Evolutionary conservation across 2,329 filamentous ascomycete species (phyloP).

Genomic region (Aspergillus flavus): DNA sequence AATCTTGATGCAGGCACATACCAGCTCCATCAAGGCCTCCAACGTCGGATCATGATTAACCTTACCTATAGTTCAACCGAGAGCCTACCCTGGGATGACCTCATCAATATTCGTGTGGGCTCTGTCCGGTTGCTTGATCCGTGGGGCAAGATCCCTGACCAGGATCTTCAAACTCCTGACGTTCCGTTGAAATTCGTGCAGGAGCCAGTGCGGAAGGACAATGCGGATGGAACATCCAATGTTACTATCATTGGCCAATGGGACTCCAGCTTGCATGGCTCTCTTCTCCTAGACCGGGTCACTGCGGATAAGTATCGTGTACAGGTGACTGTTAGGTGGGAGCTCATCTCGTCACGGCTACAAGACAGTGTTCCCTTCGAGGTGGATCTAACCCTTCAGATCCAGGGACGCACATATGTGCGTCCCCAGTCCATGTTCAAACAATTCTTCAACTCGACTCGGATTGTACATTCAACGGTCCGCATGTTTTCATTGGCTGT

Average conservation of each 20-base stretch:
- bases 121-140: slow-evolving; percentile 82
- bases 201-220: slow-evolving; percentile 77
- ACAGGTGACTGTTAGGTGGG: slow-evolving; percentile 84
- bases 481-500: slow-evolving; percentile 85
- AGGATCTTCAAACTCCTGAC: slow-evolving; percentile 71
- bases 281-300: slow-evolving; percentile 87
- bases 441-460: slow-evolving; percentile 79
- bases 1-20: slow-evolving; percentile 87
- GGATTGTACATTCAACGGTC: slow-evolving; percentile 84
- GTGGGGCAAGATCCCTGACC: slow-evolving; percentile 79
- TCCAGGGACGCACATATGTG: slow-evolving; percentile 80
- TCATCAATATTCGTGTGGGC: slow-evolving; percentile 75
- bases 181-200: slow-evolving; percentile 76
- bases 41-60: slow-evolving; percentile 82
- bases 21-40: slow-evolving; percentile 91
- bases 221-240: slow-evolving; percentile 86
- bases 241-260: slow-evolving; percentile 89
- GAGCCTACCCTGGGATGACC: slow-evolving; percentile 83
- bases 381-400: slow-evolving; percentile 78
- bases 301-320: slow-evolving; percentile 93
- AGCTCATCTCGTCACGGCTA: slow-evolving; percentile 79
- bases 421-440: slow-evolving; percentile 86
- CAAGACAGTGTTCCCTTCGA: slow-evolving; percentile 87
- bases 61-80: slow-evolving; percentile 92
- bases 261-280: slow-evolving; percentile 93